These are phyloP conservation scores for Kwoniella newhampshirensis DNA, from an alignment of 768 basidiomycete species.

Conservation along the genomic window DNA sequence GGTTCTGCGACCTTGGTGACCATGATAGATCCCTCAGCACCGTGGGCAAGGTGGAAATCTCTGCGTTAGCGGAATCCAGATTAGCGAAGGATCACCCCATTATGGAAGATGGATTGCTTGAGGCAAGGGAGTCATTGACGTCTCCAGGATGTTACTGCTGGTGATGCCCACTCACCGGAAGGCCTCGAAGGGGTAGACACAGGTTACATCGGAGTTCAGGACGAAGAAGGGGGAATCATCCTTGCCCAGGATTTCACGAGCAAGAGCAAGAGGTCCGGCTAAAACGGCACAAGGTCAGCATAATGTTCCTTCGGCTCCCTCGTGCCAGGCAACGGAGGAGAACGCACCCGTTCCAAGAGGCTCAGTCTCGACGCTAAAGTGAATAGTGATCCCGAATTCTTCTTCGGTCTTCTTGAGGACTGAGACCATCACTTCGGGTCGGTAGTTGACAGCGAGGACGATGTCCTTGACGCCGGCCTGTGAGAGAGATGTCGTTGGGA, in stretches of 20 bases:
- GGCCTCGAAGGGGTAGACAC: slow-evolving; percentile 58
- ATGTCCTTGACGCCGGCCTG: slow-evolving; percentile 58
- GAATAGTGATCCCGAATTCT: slow-evolving; percentile 57
- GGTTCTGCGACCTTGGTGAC: slow-evolving; percentile 59
- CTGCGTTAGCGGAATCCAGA: slow-evolving; percentile 18
- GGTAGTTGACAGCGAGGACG: slow-evolving; percentile 58
- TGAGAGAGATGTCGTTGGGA: slow-evolving; percentile 9
- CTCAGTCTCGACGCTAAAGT: slow-evolving; percentile 58
- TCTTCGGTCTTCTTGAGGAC: slow-evolving; percentile 57
- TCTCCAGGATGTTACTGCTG: neutral
- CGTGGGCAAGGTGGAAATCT: slow-evolving; percentile 58
- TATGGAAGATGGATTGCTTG: neutral
- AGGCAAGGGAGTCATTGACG: neutral
- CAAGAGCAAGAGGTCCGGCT: slow-evolving; percentile 58
- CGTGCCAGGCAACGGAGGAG: neutral
- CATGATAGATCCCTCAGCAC: slow-evolving; percentile 58
- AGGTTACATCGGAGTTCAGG: slow-evolving; percentile 59
- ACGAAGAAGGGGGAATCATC: slow-evolving; percentile 60
- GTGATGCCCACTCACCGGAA: slow-evolving; percentile 48
- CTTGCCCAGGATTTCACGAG: slow-evolving; percentile 57
- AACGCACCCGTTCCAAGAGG: slow-evolving; percentile 57
- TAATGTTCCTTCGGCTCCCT: neutral
- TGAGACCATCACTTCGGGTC: slow-evolving; percentile 58
- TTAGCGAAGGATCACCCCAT: too few species aligned
- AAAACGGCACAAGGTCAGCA: slow-evolving; percentile 12